Conservation (phyloP, 208 protist genomes). For the Leishmania amazonensis region DNA sequence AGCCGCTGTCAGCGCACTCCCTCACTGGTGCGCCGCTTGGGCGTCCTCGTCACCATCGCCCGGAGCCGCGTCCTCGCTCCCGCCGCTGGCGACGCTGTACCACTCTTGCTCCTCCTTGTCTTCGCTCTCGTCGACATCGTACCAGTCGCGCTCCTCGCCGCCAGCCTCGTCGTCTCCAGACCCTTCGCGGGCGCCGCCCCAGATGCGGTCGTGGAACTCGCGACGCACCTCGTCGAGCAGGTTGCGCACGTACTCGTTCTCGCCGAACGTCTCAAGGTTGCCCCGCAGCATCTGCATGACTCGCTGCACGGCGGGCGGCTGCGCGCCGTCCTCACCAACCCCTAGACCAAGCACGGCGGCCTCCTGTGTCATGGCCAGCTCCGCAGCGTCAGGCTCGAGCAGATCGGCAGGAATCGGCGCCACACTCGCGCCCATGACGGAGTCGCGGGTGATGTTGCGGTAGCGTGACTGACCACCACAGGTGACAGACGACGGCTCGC, state of each 20-base stretch:
- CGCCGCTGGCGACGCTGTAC: conserved; percentile 29
- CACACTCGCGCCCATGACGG: conserved; percentile 43
- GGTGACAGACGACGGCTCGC: not conserved
- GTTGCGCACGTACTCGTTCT: conserved; percentile 16
- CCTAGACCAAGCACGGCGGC: not conserved
- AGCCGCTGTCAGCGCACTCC: not conserved
- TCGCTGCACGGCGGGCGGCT: conserved; percentile 13
- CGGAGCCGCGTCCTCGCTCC: not conserved
- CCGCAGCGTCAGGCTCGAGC: conserved; percentile 34
- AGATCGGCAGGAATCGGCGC: conserved; percentile 56
- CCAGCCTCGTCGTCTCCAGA: not conserved
- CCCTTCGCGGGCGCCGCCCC: not conserved
- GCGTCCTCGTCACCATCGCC: not conserved
- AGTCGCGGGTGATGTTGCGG: conserved; percentile 32
- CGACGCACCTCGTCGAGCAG: conserved; percentile 12
- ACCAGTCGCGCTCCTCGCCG: conserved; percentile 7
- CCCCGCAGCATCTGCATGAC: conserved; percentile 23
- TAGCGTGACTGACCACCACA: conserved; percentile 14
- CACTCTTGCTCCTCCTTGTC: conserved; percentile 25
- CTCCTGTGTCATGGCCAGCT: conserved; percentile 10
- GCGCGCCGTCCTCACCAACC: conserved; percentile 6
- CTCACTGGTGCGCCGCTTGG: not conserved
- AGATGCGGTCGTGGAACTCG: not conserved
- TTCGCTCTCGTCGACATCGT: conserved; percentile 20
- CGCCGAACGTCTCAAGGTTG: conserved; percentile 14